A percentile compares a stretch with the other conserved stretches of the same genome.
Conservation (phyloP, 176 grass and related monocot genomes). For the Luzula sylvatica region DNA sequence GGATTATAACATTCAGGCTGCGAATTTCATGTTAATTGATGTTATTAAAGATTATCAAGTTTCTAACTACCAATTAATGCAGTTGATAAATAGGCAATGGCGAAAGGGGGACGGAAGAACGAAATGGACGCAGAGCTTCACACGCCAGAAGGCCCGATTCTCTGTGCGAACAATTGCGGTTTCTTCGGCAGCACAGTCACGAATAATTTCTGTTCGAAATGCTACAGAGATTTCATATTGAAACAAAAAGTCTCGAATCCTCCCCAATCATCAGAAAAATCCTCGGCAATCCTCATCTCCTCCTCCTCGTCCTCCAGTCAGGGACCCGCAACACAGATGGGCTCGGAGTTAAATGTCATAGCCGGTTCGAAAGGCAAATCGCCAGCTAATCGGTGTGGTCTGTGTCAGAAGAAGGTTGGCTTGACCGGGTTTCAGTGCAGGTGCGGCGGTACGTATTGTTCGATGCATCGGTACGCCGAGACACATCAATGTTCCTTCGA, state of each 20-base stretch:
- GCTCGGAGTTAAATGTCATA: not conserved
- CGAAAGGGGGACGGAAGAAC: conserved; percentile 41
- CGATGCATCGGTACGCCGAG: conserved; percentile 40
- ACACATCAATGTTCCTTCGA: conserved; percentile 43
- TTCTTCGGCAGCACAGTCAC: conserved; percentile 52
- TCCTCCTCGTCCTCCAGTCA: conserved; percentile 5
- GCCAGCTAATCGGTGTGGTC: conserved; percentile 33
- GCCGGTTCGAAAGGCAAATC: conserved; percentile 12
- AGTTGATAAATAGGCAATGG: conserved; percentile 35
- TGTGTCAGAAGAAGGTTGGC: conserved; percentile 46
- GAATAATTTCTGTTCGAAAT: conserved; percentile 52
- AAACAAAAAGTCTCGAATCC: conserved; percentile 2
- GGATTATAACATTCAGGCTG: too few relatives aligned
- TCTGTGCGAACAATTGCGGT: conserved; percentile 56
- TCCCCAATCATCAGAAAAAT: conserved; percentile 12
- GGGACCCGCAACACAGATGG: not conserved
- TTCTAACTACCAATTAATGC: too few relatives aligned
- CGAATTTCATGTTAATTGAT: too few relatives aligned
- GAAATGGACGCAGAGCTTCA: conserved; percentile 36
- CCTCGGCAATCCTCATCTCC: not conserved
- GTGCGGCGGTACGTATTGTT: conserved; percentile 51
- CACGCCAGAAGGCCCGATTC: conserved; percentile 31
- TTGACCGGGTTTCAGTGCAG: conserved; percentile 52
- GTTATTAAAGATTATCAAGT: too few relatives aligned
- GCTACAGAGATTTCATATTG: conserved; percentile 38